Base-by-base conservation (phyloP, 2,329 filamentous ascomycete species). In the Trichoderma sp. region DNA sequence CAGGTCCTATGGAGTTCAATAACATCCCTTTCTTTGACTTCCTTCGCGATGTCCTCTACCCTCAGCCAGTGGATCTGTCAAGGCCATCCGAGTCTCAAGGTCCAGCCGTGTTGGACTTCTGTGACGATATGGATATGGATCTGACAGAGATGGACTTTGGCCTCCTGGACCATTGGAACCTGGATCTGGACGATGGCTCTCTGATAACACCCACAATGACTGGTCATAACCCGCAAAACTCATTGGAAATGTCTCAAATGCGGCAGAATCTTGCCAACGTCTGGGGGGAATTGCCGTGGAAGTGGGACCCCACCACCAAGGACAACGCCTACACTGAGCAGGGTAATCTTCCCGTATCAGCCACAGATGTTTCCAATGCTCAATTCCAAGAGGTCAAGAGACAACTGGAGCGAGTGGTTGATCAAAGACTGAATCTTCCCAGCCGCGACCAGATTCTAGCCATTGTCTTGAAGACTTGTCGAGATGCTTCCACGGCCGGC, bases 361-460 rank as follows among this genome's bases (percentile, higher is more conserved):
- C 77, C 26, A 78, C 75, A 21, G 84, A 86, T 28, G 80, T 80
- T 3, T 76, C 79, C 4, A 81, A 77, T 39, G 77, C 81, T 6
- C 80, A 82, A 39, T 80, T 85, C 21, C 81, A 84, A 53, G 80
- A 82, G 61, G 79, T 79, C 62, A 76, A 80, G 57, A 80, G 80
- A 73, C 78, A 78, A 30, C 74, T 83, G 21, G 80, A 83, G 73
- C 81, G 82, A 61, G 80, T 85, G 14, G 76, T 85, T 53, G 76
- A 79, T 3, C 84, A 86, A 56, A 84, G 80, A 58, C 75, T 88
- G 21, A 83, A 85, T 32, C 77, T 81, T 28, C 80, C 84, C 6
- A 84, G 82, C 24, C 86, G 90, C 4, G 91, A 93, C 78, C 86
- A 85, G 61, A 85, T 92, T 1, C 82, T 93, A 70, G 89, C 87